Conservation (phyloP, 2,329 filamentous ascomycete species). For the Colletotrichum sublineola region DNA sequence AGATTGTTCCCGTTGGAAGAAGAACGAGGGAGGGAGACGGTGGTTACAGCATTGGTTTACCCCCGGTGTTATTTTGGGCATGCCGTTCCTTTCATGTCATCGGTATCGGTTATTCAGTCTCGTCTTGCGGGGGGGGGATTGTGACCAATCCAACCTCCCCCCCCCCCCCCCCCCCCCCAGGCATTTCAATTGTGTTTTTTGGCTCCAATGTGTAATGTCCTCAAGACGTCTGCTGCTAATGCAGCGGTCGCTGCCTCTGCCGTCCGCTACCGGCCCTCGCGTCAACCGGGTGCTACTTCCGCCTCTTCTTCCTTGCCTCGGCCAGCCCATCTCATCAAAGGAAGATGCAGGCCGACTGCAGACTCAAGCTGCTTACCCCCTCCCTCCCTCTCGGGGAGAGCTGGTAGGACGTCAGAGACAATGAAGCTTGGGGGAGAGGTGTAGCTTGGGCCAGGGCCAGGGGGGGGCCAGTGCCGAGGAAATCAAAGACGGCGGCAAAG, state of each 20-base stretch:
- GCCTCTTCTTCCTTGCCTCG: slow-evolving; percentile 18
- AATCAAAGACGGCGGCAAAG: slow-evolving; percentile 32
- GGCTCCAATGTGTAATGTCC: slow-evolving; percentile 20
- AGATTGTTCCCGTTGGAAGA: slow-evolving; percentile 21
- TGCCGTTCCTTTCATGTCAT: slow-evolving; percentile 32
- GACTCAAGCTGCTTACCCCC: slow-evolving; percentile 5
- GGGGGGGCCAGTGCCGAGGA: slow-evolving; percentile 29
- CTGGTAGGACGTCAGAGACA: slow-evolving; percentile 34
- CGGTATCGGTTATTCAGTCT: slow-evolving; percentile 28
- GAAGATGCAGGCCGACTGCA: slow-evolving; percentile 32
- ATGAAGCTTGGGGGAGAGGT: slow-evolving; percentile 21
- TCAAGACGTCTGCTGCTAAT: slow-evolving; percentile 13
- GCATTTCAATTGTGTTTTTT: not conserved
- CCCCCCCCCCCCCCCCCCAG: not conserved
- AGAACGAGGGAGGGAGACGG: slow-evolving; percentile 24
- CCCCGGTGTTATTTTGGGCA: slow-evolving; percentile 31
- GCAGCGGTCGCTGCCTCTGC: slow-evolving; percentile 27
- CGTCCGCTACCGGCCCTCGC: slow-evolving; percentile 11
- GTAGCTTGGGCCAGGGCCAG: slow-evolving; percentile 26
- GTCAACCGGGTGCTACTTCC: slow-evolving; percentile 1
- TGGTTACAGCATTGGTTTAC: not conserved
- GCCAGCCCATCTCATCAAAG: slow-evolving; percentile 36
- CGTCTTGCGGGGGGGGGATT: not conserved
- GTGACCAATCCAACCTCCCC: not conserved
- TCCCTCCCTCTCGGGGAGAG: not conserved